Evolutionary conservation across 257 asterid species (phyloP).

Genomic region (Ophiorrhiza pumila): DNA sequence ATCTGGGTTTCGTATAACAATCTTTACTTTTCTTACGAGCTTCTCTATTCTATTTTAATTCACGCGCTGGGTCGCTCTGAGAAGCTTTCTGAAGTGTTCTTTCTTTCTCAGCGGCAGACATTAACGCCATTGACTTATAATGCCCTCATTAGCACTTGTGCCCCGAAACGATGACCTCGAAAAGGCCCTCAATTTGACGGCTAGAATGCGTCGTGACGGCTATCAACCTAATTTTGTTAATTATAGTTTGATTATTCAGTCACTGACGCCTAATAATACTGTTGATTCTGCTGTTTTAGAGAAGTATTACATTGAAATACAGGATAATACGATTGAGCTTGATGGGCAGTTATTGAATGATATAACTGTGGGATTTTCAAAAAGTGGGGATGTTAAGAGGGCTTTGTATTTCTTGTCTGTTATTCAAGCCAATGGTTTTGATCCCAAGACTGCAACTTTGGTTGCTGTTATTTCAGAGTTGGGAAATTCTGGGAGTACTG

Average conservation of each 20-base stretch:
- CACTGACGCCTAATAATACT: constrained; percentile 48
- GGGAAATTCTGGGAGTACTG: constrained; percentile 72
- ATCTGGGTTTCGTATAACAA: too few species aligned
- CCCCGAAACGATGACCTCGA: constrained; percentile 77
- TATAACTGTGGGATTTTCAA: constrained; percentile 62
- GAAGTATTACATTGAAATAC: constrained; percentile 60
- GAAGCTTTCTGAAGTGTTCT: constrained; percentile 77
- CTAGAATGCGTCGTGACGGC: constrained; percentile 76
- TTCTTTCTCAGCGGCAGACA: constrained; percentile 66
- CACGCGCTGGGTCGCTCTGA: constrained; percentile 79
- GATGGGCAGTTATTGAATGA: constrained; percentile 78
- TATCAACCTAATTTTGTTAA: constrained; percentile 74
- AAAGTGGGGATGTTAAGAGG: constrained; percentile 64
- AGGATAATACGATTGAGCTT: constrained; percentile 66
- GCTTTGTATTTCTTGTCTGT: constrained; percentile 56
- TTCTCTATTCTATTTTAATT: constrained; percentile 69
- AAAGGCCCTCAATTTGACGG: constrained; percentile 75
- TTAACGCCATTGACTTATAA: too few species aligned
- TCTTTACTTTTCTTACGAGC: constrained; percentile 76
- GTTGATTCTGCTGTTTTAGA: constrained; percentile 56
- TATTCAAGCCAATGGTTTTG: constrained; percentile 79
- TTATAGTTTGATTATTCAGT: constrained; percentile 79
- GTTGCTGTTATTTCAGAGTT: constrained; percentile 55
- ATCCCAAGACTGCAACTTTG: constrained; percentile 59
- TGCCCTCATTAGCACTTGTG: constrained; percentile 90